These are phyloP conservation scores for Fagopyrum esculentum DNA, from an alignment of 148 eudicot genomes.

Conservation along the genomic window DNA sequence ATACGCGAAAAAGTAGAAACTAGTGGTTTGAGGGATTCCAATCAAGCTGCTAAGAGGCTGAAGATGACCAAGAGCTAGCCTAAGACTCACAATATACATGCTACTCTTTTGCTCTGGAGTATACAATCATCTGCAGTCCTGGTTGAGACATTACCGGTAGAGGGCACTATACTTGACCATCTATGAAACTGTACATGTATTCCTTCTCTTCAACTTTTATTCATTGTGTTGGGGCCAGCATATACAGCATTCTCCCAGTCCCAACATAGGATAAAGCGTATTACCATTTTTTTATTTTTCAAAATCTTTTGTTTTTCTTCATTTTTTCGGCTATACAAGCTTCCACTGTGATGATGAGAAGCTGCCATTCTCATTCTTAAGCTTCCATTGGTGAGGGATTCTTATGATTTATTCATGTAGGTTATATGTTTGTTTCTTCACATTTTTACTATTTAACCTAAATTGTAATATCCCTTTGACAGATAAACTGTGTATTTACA, in stretches of 20 bases:
- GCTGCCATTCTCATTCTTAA: slow-evolving; percentile 2
- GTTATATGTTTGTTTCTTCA: slow-evolving; percentile 2
- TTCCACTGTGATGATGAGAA: slow-evolving; percentile 13
- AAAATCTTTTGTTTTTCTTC: not conserved
- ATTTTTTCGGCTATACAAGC: slow-evolving; percentile 7
- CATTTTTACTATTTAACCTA: slow-evolving; percentile 1
- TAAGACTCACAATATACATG: not conserved
- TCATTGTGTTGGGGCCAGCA: slow-evolving; percentile 4
- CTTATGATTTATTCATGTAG: slow-evolving; percentile 9
- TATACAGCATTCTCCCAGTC: not conserved
- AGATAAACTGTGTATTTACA: no score
- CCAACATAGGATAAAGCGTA: slow-evolving; percentile 2
- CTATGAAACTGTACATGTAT: slow-evolving; percentile 7
- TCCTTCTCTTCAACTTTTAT: not conserved
- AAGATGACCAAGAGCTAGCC: not conserved
- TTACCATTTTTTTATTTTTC: not conserved
- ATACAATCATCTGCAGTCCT: slow-evolving; percentile 4
- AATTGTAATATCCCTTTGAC: not conserved
- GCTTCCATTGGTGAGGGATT: slow-evolving; percentile 9
- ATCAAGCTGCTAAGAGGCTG: slow-evolving; percentile 8
- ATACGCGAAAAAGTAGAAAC: not conserved
- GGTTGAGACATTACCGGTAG: slow-evolving; percentile 2
- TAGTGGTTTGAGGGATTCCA: not conserved
- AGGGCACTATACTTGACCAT: slow-evolving; percentile 12
- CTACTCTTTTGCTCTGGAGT: not conserved